phyloP scores from a whole-genome alignment of 345 rosid species.

The Salix brachista region DNA sequence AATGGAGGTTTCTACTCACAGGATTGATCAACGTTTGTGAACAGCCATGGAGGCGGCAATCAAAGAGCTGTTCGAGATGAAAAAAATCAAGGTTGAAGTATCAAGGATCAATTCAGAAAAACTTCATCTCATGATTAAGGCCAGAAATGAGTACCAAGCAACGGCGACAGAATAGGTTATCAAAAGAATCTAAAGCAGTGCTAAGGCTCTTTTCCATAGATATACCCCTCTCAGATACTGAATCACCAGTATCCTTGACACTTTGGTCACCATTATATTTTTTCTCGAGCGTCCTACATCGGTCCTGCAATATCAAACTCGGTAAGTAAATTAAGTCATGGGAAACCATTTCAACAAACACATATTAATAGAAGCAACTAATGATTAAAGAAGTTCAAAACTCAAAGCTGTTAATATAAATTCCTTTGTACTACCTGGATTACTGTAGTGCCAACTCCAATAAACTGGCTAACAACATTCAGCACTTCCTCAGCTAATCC shows the following conservation, averaged over 20 bases:
- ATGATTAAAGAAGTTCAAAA: constrained; percentile 2
- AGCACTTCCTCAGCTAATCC: constrained; percentile 67
- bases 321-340: constrained; percentile 5
- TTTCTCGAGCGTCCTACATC: constrained; percentile 58
- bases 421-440: constrained; percentile 50
- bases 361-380: not conserved
- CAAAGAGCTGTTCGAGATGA: constrained; percentile 70
- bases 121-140: constrained; percentile 1
- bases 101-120: constrained; percentile 9
- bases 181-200: constrained; percentile 96
- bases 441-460: constrained; percentile 58
- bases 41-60: constrained; percentile 98
- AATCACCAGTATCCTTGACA: constrained; percentile 38
- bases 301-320: constrained; percentile 54
- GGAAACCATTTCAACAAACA: constrained; percentile 15
- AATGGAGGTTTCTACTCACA: constrained; percentile 45
- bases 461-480: constrained; percentile 57
- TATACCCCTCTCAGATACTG: constrained; percentile 50
- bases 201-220: constrained; percentile 71
- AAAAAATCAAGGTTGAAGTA: constrained; percentile 18
- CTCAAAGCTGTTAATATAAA: not conserved
- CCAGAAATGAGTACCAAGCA: constrained; percentile 62
- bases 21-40: constrained; percentile 78
- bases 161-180: constrained; percentile 97
- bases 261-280: constrained; percentile 43